Evolutionary conservation across 2,329 filamentous ascomycete genomes (phyloP).

Genomic region (Claviceps paspali): DNA sequence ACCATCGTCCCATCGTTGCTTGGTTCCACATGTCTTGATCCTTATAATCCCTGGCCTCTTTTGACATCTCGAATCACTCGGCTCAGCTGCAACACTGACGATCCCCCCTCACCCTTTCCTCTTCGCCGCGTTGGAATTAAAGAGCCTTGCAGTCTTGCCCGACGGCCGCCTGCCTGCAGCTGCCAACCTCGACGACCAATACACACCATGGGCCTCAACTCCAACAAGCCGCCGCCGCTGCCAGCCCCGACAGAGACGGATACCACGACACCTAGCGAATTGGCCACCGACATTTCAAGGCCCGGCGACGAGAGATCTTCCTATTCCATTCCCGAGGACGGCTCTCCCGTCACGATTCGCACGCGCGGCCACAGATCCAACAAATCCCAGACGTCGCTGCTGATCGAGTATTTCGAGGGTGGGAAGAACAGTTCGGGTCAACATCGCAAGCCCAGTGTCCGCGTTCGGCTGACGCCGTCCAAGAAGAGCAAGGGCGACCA

Average conservation of each 20-base stretch:
- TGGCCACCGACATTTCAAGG: conserved; percentile 50
- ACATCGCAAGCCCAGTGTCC: conserved; percentile 67
- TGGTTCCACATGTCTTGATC: conserved; percentile 16
- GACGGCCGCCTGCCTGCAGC: background rate
- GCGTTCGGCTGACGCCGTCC: conserved; percentile 65
- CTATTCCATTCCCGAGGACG: conserved; percentile 73
- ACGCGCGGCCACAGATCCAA: conserved; percentile 48
- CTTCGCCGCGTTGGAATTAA: background rate
- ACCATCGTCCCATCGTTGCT: conserved; percentile 6
- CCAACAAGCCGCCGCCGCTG: conserved; percentile 47
- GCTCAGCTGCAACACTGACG: background rate
- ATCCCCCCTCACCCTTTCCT: background rate
- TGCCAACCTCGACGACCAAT: conserved; percentile 5
- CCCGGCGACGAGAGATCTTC: conserved; percentile 55
- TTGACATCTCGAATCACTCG: conserved; percentile 5
- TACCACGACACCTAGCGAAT: conserved; percentile 46
- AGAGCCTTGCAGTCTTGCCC: background rate
- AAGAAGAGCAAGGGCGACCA: conserved; percentile 55
- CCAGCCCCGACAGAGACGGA: conserved; percentile 67
- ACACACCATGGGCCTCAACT: conserved; percentile 41
- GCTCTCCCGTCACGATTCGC: conserved; percentile 80
- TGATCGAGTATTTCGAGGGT: conserved; percentile 92
- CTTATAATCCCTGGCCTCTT: conserved; percentile 6
- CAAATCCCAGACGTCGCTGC: conserved; percentile 71
- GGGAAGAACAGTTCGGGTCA: conserved; percentile 44